Percentiles rank a stretch among this genome's conserved stretches.
phyloP scores from a whole-genome alignment of 2,329 filamentous ascomycete genomes.

The Fusarium pseudonygamai region DNA sequence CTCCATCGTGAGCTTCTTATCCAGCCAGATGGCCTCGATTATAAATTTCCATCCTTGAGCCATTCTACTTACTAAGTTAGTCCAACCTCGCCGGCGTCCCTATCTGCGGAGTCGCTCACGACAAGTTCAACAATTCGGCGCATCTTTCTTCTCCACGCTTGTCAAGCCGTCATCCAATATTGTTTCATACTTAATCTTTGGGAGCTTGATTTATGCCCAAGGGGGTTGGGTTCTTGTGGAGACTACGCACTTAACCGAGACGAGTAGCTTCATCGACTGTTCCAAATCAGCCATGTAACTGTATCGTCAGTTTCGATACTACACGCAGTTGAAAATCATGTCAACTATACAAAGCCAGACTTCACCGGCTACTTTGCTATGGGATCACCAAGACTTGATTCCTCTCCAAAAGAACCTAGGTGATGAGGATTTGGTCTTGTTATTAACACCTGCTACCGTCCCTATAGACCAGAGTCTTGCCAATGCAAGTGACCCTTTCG shows the following conservation, averaged over 20 bases:
- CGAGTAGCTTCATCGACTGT: conserved; percentile 11
- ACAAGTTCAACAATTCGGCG: neutral
- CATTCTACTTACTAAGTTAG: neutral
- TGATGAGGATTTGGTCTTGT: conserved; percentile 65
- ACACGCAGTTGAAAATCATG: conserved; percentile 33
- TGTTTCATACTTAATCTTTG: neutral
- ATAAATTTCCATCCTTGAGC: conserved; percentile 7
- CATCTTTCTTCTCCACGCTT: conserved; percentile 1
- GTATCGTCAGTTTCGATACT: conserved; percentile 22
- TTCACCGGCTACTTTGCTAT: conserved; percentile 46
- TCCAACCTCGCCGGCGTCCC: conserved; percentile 1
- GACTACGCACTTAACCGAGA: conserved; percentile 21
- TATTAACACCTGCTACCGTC: conserved; percentile 66
- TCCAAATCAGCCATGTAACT: conserved; percentile 35
- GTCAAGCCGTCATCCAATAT: conserved; percentile 3
- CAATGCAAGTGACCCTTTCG: conserved; percentile 72
- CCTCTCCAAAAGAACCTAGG: conserved; percentile 57
- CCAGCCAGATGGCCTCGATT: conserved; percentile 3
- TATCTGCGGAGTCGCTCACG: neutral
- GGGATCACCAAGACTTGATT: conserved; percentile 58
- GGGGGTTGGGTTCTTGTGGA: conserved; percentile 26
- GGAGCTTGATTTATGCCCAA: conserved; percentile 22
- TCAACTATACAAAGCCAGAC: conserved; percentile 24
- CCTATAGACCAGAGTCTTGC: conserved; percentile 54
- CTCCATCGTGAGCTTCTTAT: neutral